Evolutionary conservation across 192 early-diverging fungal genomes (phyloP).

Genomic region (Mortierella hygrophila): DNA sequence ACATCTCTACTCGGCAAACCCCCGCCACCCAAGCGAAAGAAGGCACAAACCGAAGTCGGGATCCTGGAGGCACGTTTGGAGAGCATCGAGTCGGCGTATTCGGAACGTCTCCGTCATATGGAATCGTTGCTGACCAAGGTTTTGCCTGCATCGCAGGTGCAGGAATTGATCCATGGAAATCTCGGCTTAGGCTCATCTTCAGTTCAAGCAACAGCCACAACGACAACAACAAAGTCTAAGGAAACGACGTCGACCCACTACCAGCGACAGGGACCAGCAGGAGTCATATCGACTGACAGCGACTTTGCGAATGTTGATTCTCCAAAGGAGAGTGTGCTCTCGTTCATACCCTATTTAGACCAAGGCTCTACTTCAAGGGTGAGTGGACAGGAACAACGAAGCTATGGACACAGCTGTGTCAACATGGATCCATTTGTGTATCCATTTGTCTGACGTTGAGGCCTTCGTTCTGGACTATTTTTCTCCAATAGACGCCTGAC

Average conservation of each 20-base stretch:
- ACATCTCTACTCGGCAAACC: conserved; percentile 48
- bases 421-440: not conserved
- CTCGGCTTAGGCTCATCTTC: not conserved
- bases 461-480: not conserved
- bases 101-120: conserved; percentile 51
- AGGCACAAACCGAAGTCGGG: conserved; percentile 39
- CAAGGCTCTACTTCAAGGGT: not conserved
- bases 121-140: conserved; percentile 36
- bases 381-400: not conserved
- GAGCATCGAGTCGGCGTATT: conserved; percentile 47
- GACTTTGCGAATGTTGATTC: conserved; percentile 25
- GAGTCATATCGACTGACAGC: conserved; percentile 3
- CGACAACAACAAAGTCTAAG: not conserved
- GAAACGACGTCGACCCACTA: not conserved
- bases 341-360: conserved; percentile 5
- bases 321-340: not conserved
- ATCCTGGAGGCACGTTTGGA: conserved; percentile 44
- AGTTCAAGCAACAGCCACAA: not conserved
- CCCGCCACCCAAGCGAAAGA: conserved; percentile 44
- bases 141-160: conserved; percentile 19
- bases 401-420: not conserved
- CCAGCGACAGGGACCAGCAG: not conserved
- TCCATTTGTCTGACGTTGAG: no score
- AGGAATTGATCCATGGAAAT: conserved; percentile 8
- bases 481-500: not conserved